These are phyloP conservation scores for Corrigiola litoralis DNA, from an alignment of 179 eudicot species.

Conservation along the genomic window DNA sequence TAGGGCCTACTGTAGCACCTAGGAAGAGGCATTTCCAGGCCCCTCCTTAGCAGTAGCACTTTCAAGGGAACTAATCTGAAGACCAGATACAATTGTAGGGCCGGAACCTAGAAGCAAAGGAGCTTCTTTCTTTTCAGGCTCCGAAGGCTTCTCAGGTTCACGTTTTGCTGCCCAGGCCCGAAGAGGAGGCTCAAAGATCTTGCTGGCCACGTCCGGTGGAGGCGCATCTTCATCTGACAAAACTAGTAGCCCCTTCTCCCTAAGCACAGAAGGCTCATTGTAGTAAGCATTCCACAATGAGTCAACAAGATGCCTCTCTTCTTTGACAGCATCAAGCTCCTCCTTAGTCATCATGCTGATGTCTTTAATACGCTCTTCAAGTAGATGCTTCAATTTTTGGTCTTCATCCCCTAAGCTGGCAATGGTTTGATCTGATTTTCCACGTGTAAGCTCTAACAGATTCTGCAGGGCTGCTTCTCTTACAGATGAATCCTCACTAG, in stretches of 20 bases:
- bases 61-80: constrained; percentile 7
- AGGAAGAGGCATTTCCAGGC: too few relatives aligned
- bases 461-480: constrained; percentile 83
- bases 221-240: constrained; percentile 74
- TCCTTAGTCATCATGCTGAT: constrained; percentile 68
- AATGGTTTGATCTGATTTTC: constrained; percentile 20
- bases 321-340: constrained; percentile 64
- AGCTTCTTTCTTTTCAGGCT: constrained; percentile 48
- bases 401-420: constrained; percentile 36
- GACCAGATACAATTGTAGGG: constrained; percentile 18
- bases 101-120: constrained; percentile 60
- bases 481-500: constrained; percentile 65
- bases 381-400: constrained; percentile 59
- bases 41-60: too few relatives aligned
- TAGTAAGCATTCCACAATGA: constrained; percentile 65
- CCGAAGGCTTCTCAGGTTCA: constrained; percentile 22
- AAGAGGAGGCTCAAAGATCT: constrained; percentile 77
- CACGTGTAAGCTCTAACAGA: constrained; percentile 62
- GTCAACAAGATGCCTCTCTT: constrained; percentile 83
- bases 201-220: constrained; percentile 86
- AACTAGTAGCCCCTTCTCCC: constrained; percentile 70
- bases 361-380: constrained; percentile 55
- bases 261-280: constrained; percentile 67
- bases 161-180: constrained; percentile 67
- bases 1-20: too few relatives aligned